These are phyloP conservation scores for Castanea crenata DNA, from an alignment of 306 rosid species.

Conservation along the genomic window DNA sequence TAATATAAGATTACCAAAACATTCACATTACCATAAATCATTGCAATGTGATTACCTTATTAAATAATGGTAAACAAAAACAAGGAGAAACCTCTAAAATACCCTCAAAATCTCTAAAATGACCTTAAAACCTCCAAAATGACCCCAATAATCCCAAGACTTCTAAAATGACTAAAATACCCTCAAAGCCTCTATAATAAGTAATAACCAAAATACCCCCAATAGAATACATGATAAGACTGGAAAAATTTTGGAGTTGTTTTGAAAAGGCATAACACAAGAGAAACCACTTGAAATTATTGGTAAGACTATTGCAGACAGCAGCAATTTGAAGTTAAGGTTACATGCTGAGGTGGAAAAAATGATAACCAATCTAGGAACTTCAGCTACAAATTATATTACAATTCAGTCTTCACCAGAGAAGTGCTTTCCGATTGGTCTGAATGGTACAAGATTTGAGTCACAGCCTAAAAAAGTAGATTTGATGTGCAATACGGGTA, in stretches of 20 bases:
- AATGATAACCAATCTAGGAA: neutral
- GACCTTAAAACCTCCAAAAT: too few relatives aligned
- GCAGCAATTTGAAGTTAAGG: neutral
- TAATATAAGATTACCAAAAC: too few relatives aligned
- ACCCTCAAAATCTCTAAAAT: too few relatives aligned
- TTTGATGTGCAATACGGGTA: neutral
- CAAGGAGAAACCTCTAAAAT: too few relatives aligned
- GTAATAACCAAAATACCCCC: too few relatives aligned
- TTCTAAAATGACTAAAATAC: too few relatives aligned
- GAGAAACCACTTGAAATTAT: neutral
- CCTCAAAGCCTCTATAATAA: too few relatives aligned
- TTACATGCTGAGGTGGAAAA: neutral
- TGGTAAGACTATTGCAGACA: neutral
- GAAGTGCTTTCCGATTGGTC: neutral
- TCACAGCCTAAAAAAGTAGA: neutral
- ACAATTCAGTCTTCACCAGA: neutral
- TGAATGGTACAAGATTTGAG: neutral
- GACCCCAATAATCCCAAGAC: too few relatives aligned
- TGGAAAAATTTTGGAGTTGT: neutral
- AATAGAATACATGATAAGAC: too few relatives aligned
- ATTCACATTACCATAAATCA: too few relatives aligned
- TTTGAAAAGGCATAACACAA: neutral
- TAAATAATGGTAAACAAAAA: too few relatives aligned
- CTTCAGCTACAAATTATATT: neutral
- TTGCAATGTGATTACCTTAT: too few relatives aligned